These are phyloP conservation scores for Auriscalpium microsporum DNA, from an alignment of 768 basidiomycete species.

Conservation along the genomic window DNA sequence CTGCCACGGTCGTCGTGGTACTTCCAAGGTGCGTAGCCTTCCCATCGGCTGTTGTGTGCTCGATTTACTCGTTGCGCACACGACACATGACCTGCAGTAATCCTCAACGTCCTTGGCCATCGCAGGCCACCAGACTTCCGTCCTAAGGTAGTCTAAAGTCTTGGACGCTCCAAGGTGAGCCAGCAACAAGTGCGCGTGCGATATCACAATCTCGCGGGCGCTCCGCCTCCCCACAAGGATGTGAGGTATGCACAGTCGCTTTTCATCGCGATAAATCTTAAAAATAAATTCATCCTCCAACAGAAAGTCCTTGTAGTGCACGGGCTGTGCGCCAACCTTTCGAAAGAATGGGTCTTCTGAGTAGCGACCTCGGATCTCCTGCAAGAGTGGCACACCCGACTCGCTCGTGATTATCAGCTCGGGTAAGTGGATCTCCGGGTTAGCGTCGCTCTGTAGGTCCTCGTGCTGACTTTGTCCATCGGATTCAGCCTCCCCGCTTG, in stretches of 20 bases:
- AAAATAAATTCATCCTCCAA: neutral
- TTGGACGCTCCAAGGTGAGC: constrained; percentile 17
- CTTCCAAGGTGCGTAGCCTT: neutral
- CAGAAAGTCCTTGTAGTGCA: constrained; percentile 2
- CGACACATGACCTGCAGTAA: constrained; percentile 9
- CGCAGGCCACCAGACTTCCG: constrained; percentile 15
- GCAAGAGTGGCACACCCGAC: no score
- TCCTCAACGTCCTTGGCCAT: constrained; percentile 9
- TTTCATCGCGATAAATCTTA: neutral
- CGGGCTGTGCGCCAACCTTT: neutral
- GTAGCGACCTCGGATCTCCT: no score
- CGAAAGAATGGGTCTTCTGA: no score
- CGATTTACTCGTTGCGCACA: constrained; percentile 8
- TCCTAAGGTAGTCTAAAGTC: constrained; percentile 12
- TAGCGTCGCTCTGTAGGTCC: no score
- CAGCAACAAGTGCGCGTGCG: constrained; percentile 15
- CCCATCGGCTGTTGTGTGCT: constrained; percentile 10
- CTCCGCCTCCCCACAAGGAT: neutral
- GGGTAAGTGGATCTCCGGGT: no score
- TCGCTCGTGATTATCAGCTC: no score
- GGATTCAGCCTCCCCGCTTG: no score
- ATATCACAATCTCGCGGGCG: constrained; percentile 12
- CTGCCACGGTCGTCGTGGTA: constrained; percentile 12
- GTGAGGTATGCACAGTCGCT: constrained; percentile 2
- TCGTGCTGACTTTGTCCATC: no score